A percentile compares a stretch with the other conserved stretches of the same genome.
phyloP scores from a whole-genome alignment of 805 yeast species.

The Nakazawaea ernobii region DNA sequence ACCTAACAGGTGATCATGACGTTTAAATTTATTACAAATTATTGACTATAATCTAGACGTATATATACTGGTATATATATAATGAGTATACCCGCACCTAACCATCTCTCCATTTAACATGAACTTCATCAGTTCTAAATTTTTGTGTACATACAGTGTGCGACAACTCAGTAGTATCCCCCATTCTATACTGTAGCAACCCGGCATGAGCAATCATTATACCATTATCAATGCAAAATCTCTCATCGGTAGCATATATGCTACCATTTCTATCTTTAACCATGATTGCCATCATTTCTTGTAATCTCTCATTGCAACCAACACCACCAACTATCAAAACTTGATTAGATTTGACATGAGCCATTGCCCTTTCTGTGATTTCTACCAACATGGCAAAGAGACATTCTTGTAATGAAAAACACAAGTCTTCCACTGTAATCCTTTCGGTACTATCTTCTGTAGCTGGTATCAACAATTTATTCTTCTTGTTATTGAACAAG shows the following conservation, averaged over 20 bases:
- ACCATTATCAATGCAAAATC: constrained; percentile 97
- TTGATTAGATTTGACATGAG: constrained; percentile 85
- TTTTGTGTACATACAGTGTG: constrained; percentile 89
- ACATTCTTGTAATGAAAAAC: constrained; percentile 90
- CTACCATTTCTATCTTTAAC: constrained; percentile 82
- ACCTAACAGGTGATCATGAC: too few species aligned
- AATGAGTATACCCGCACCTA: constrained; percentile 12
- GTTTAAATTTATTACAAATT: too few species aligned
- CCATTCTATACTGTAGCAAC: constrained; percentile 75
- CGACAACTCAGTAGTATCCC: constrained; percentile 51
- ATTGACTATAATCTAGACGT: too few species aligned
- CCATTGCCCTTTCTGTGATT: constrained; percentile 97
- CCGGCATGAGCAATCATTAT: constrained; percentile 99
- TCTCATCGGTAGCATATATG: constrained; percentile 92
- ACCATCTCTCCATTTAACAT: constrained; percentile 81
- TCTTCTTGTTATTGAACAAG: constrained; percentile 43
- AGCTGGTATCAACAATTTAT: constrained; percentile 26
- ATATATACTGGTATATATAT: too few species aligned
- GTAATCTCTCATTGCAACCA: constrained; percentile 89
- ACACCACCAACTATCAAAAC: constrained; percentile 97
- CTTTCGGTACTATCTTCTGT: constrained; percentile 32
- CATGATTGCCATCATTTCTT: constrained; percentile 96
- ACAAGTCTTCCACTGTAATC: constrained; percentile 79
- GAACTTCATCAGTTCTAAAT: constrained; percentile 92
- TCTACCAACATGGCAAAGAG: constrained; percentile 95